phyloP scores from a whole-genome alignment of 2,329 filamentous ascomycete genomes.

The Fusarium sp. region DNA sequence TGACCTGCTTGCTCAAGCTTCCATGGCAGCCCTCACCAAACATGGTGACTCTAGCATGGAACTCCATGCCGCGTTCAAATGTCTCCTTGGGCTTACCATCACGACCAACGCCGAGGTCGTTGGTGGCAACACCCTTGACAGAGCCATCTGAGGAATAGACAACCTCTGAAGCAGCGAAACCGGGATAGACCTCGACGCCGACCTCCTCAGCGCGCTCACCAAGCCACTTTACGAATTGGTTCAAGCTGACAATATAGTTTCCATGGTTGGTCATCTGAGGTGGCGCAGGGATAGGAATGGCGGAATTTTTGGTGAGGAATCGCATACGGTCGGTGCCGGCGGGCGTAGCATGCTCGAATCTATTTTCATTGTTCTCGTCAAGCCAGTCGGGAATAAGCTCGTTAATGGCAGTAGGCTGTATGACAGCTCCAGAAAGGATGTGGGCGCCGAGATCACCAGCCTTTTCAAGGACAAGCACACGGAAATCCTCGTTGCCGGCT shows the following conservation, averaged over 20 bases:
- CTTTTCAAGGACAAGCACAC: constrained; percentile 92
- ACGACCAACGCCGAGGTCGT: constrained; percentile 86
- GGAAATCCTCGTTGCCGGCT: constrained; percentile 93
- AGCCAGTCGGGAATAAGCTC: constrained; percentile 96
- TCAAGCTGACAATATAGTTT: constrained; percentile 96
- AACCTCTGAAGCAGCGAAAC: constrained; percentile 93
- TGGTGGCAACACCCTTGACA: constrained; percentile 93
- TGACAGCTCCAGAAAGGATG: constrained; percentile 93
- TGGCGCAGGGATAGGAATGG: constrained; percentile 84
- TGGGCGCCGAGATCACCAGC: constrained; percentile 94
- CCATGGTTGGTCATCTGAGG: constrained; percentile 99
- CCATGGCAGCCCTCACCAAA: constrained; percentile 97
- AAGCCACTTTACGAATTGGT: constrained; percentile 95
- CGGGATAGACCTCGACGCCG: constrained; percentile 95
- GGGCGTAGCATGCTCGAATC: constrained; percentile 87
- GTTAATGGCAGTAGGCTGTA: constrained; percentile 86
- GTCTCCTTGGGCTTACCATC: constrained; percentile 86
- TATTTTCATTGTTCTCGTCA: constrained; percentile 83
- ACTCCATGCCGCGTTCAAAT: constrained; percentile 98
- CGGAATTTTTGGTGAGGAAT: constrained; percentile 83
- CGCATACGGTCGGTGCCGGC: constrained; percentile 89
- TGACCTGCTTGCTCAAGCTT: constrained; percentile 92
- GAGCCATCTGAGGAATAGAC: constrained; percentile 87
- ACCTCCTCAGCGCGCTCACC: constrained; percentile 96
- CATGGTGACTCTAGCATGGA: constrained; percentile 89